A percentile compares a stretch with the other conserved stretches of the same genome.
Conservation (phyloP, 305 asterid genomes). For the Rubia occidens region DNA sequence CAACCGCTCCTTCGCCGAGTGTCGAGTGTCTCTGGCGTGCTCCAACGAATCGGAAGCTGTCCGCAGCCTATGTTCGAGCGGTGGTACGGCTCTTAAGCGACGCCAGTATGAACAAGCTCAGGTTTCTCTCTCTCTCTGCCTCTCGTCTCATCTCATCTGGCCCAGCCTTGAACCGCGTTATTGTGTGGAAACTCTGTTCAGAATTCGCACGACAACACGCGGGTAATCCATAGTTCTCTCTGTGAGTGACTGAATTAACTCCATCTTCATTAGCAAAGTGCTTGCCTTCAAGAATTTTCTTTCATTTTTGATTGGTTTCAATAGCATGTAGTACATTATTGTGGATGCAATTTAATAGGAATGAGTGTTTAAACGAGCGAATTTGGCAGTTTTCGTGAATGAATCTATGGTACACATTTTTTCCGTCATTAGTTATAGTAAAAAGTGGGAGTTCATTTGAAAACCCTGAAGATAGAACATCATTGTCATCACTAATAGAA, state of each 20-base stretch:
- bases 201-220: background rate
- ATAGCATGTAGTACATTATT: background rate
- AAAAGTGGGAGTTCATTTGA: background rate
- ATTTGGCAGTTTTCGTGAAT: background rate
- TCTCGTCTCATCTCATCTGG: constrained; percentile 45
- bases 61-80: constrained; percentile 68
- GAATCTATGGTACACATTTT: background rate
- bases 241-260: background rate
- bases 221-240: background rate
- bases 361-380: background rate
- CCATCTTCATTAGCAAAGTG: background rate
- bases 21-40: constrained; percentile 58
- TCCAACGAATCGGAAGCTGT: constrained; percentile 74
- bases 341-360: background rate
- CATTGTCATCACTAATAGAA: background rate
- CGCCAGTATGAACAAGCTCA: constrained; percentile 71
- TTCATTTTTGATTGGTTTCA: background rate
- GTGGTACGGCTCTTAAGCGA: constrained; percentile 84
- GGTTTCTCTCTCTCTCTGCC: constrained; percentile 58
- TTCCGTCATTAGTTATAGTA: background rate
- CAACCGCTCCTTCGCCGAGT: constrained; percentile 64
- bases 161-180: background rate
- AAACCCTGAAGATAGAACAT: background rate
- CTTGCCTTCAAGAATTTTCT: background rate
- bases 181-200: background rate